Conservation (phyloP, 2,329 filamentous ascomycete species). For the Phialophora tarda region DNA sequence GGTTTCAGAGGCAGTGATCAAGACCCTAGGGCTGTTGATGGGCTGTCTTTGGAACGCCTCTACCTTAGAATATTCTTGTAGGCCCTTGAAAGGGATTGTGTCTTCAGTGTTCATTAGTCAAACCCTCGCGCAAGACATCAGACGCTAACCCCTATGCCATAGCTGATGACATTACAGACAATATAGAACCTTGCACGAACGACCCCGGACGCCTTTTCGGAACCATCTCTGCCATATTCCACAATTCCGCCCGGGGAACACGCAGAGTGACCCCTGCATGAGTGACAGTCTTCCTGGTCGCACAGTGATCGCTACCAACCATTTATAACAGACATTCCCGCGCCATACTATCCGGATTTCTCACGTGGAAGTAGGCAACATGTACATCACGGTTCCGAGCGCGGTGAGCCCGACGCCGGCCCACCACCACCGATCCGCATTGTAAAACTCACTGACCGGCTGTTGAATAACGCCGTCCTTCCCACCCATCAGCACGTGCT, state of each 20-base stretch:
- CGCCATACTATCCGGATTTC: neutral
- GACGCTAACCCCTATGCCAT: neutral
- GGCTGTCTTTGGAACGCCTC: neutral
- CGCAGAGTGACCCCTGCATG: neutral
- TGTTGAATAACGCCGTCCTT: slow-evolving; percentile 41
- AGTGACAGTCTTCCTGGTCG: neutral
- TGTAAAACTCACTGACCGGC: slow-evolving; percentile 43
- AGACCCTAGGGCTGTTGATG: neutral
- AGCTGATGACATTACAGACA: neutral
- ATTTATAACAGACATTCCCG: neutral
- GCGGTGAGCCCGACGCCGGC: slow-evolving; percentile 55
- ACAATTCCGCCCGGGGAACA: neutral
- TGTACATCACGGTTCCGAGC: slow-evolving; percentile 49
- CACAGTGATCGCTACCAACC: neutral
- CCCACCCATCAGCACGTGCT: slow-evolving; percentile 36
- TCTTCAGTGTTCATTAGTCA: neutral
- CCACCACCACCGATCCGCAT: slow-evolving; percentile 56
- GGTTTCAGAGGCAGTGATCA: neutral
- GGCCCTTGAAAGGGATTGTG: neutral
- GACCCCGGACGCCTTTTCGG: neutral
- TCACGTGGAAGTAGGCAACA: slow-evolving; percentile 35
- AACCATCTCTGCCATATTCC: neutral
- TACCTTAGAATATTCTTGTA: neutral
- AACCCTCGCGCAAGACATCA: neutral
- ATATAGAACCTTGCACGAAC: neutral